Evolutionary conservation across 495 filamentous ascomycete genomes (phyloP).

Genomic region (Tuber indicum): DNA sequence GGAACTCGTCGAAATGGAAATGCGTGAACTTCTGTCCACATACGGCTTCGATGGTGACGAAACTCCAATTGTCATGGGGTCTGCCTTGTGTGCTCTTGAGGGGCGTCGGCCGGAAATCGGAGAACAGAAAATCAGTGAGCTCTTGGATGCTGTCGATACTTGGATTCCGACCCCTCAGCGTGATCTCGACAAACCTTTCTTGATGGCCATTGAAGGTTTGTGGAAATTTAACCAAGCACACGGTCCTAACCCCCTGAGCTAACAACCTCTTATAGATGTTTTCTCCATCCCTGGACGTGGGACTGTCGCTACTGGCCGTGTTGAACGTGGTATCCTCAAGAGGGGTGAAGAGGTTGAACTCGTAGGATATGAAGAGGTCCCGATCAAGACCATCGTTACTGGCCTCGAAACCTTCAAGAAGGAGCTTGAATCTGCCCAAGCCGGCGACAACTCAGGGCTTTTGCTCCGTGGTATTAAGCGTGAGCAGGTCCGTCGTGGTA

Average conservation of each 20-base stretch:
- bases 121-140: conserved; percentile 72
- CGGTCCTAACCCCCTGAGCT: not conserved
- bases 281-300: conserved; percentile 97
- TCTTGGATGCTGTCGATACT: conserved; percentile 80
- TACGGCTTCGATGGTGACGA: conserved; percentile 98
- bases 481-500: conserved; percentile 87
- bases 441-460: conserved; percentile 97
- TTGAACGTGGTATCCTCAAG: conserved; percentile 90
- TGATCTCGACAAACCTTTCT: conserved; percentile 90
- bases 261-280: conserved; percentile 54
- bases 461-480: conserved; percentile 89
- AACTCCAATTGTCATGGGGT: conserved; percentile 92
- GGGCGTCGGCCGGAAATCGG: conserved; percentile 81
- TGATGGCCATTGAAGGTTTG: conserved; percentile 79
- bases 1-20: conserved; percentile 99
- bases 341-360: conserved; percentile 89
- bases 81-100: conserved; percentile 92
- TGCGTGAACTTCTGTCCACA: conserved; percentile 84
- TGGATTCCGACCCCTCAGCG: conserved; percentile 95
- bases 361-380: conserved; percentile 65
- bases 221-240: not conserved
- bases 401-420: conserved; percentile 99
- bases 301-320: conserved; percentile 92
- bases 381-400: conserved; percentile 97
- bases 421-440: conserved; percentile 84